Conservation (phyloP, 805 yeast genomes). For the Lipomyces yamanashiensis region DNA sequence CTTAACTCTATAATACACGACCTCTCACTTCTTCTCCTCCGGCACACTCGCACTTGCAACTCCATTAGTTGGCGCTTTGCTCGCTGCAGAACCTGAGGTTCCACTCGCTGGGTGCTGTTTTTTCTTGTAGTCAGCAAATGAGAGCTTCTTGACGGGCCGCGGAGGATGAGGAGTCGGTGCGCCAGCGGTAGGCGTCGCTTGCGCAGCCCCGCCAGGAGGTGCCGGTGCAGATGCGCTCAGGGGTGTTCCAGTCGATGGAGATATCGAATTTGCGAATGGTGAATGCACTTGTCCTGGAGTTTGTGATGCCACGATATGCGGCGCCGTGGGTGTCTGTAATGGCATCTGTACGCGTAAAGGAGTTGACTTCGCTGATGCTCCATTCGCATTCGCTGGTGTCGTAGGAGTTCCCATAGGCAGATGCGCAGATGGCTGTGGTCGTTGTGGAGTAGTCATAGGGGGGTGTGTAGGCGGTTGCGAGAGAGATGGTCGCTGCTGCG, state of each 20-base stretch:
- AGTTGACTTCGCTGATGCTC: conserved; percentile 1
- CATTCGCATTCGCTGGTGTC: not conserved
- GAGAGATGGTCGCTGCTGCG: not conserved
- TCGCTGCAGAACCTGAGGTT: not conserved
- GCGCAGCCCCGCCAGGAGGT: not conserved
- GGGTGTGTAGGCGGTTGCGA: conserved; percentile 3
- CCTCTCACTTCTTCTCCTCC: conserved; percentile 6
- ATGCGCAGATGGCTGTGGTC: not conserved
- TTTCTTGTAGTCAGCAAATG: conserved; percentile 40
- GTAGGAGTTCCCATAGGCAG: not conserved
- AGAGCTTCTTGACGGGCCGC: conserved; percentile 38
- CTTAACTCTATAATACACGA: not conserved
- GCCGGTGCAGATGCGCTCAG: conserved; percentile 2
- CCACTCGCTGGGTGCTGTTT: conserved; percentile 31
- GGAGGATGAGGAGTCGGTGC: conserved; percentile 26
- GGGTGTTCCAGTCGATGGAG: conserved; percentile 1
- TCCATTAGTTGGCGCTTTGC: not conserved
- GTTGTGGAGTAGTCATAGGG: conserved; percentile 2
- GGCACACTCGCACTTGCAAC: conserved; percentile 1
- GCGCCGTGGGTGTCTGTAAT: not conserved
- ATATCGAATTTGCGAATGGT: conserved; percentile 4
- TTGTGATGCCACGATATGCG: not conserved
- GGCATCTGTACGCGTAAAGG: conserved; percentile 15
- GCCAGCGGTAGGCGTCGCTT: not conserved
- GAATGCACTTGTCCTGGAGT: conserved; percentile 4